Evolutionary conservation across 2,329 filamentous ascomycete species (phyloP).

Genomic region (Lachnum nothofagi): DNA sequence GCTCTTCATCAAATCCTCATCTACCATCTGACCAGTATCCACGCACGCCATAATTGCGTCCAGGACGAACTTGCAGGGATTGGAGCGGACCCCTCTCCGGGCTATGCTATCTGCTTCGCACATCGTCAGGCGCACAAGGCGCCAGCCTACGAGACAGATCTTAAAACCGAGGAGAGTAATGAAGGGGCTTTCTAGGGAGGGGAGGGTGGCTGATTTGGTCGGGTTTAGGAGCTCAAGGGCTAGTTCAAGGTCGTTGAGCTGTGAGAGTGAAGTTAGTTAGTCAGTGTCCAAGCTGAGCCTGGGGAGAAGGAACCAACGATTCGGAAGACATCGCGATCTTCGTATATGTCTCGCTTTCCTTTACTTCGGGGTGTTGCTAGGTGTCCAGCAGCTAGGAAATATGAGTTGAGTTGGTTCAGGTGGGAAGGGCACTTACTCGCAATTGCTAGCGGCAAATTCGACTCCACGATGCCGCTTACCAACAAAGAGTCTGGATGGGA

Average conservation of each 20-base stretch:
- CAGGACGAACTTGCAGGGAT: conserved; percentile 11
- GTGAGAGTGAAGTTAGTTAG: no score
- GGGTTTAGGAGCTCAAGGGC: conserved; percentile 8
- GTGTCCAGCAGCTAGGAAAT: conserved; percentile 2
- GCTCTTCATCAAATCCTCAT: neutral
- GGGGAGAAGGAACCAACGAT: conserved; percentile 3
- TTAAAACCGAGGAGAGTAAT: conserved; percentile 10
- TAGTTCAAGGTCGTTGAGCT: conserved; percentile 8
- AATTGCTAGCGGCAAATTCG: conserved; percentile 5
- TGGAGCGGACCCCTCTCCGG: neutral
- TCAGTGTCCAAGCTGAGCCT: neutral
- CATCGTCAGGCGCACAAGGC: conserved; percentile 9
- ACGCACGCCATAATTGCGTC: conserved; percentile 8
- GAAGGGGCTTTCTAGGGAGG: conserved; percentile 5
- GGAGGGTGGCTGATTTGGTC: neutral
- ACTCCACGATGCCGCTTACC: conserved; percentile 4
- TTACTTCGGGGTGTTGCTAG: conserved; percentile 10
- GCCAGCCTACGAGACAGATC: conserved; percentile 11
- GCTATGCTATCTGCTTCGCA: neutral
- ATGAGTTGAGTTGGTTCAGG: neutral
- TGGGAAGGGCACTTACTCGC: neutral
- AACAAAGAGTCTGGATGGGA: conserved; percentile 7
- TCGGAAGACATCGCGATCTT: conserved; percentile 11
- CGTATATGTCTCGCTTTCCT: conserved; percentile 10
- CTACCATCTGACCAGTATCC: neutral